Percentiles rank a stretch among this genome's conserved stretches.
Conservation (phyloP, 2,329 filamentous ascomycete species). For the Calonectria leucothoes region DNA sequence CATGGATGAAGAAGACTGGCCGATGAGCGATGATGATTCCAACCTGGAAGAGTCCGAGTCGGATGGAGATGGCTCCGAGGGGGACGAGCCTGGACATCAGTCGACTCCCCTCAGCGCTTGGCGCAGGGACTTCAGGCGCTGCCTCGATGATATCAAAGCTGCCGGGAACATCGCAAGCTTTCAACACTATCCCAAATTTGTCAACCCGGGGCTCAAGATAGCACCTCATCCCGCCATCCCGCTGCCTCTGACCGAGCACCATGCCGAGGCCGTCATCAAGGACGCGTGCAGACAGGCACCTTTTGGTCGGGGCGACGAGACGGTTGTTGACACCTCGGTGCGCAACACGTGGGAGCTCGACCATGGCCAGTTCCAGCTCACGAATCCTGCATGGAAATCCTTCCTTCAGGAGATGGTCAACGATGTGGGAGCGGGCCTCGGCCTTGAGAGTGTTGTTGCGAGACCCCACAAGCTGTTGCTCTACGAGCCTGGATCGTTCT, state of each 20-base stretch:
- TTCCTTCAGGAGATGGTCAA: slow-evolving; percentile 4
- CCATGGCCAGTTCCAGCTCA: slow-evolving; percentile 12
- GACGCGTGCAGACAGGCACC: slow-evolving; percentile 14
- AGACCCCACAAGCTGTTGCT: slow-evolving; percentile 26
- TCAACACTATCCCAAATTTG: not conserved
- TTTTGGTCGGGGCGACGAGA: slow-evolving; percentile 22
- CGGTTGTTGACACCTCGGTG: slow-evolving; percentile 13
- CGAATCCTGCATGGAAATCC: not conserved
- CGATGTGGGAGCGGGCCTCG: slow-evolving; percentile 2
- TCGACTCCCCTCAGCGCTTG: not conserved
- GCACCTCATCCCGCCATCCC: not conserved
- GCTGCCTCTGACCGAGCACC: slow-evolving; percentile 14
- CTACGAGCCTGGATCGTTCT: slow-evolving; percentile 28
- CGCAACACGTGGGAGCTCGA: slow-evolving; percentile 29
- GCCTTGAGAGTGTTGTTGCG: not conserved
- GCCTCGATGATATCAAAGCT: slow-evolving; percentile 15
- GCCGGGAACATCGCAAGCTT: slow-evolving; percentile 18
- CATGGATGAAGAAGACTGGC: not conserved
- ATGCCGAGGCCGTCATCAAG: slow-evolving; percentile 16
- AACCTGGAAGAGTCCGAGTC: not conserved
- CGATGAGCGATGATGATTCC: not conserved
- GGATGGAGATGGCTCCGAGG: not conserved
- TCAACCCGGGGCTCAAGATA: slow-evolving; percentile 23
- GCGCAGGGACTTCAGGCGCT: not conserved
- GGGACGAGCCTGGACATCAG: not conserved